Base-by-base conservation (phyloP, 108 stramenopile species). In the Stephanodiscus triporus region DNA sequence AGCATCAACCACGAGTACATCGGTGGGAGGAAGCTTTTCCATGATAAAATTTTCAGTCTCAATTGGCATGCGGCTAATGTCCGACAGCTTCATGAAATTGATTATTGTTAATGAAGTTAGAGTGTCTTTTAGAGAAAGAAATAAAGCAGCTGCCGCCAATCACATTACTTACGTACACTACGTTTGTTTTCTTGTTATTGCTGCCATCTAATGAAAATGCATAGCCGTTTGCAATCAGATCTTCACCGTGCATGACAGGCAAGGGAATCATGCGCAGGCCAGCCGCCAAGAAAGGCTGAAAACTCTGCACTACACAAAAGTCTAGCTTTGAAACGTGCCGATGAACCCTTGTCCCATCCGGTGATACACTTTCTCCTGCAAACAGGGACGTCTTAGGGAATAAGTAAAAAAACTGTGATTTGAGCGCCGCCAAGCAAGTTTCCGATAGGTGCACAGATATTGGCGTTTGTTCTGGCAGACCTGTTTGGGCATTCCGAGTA, bases 231-330 rank as follows among this genome's bases (percentile, higher is more conserved):
- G 86, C 86, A 30, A 90, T 74, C 63, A 92, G 80, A 70, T 95
- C 94, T 71, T 89, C 91, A 2, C 94, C 94, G 70, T 95, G 94
- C 85, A 83, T 86, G 0, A 95, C 89, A 38, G 94, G 94, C 24
- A 95, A 72, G 16, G 94, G 91, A 8, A 79, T 84, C 70, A 95
- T 88, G n/a, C 74, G 32, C 0, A 95, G 62, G 27, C 87, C 89
- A 68, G 73, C 78, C 9, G 81, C 81, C 10, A 74, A n/a, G 22
- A 91, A 83, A 37, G 87, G 81, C 50, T 70, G n/a, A 75, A 89
- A 95, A 45, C 56, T 50, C 56, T 80, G 38, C 53, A 95, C 81
- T 0, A 83, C 70, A 34, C 63, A 61, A 48, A 89, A 89, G 49
- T 89, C 79, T 26, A 95, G 71, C 27, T 83, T 69, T 7, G 91